phyloP scores from a whole-genome alignment of 371 early-diverging fungal genomes.

The Mortierella sp. region DNA sequence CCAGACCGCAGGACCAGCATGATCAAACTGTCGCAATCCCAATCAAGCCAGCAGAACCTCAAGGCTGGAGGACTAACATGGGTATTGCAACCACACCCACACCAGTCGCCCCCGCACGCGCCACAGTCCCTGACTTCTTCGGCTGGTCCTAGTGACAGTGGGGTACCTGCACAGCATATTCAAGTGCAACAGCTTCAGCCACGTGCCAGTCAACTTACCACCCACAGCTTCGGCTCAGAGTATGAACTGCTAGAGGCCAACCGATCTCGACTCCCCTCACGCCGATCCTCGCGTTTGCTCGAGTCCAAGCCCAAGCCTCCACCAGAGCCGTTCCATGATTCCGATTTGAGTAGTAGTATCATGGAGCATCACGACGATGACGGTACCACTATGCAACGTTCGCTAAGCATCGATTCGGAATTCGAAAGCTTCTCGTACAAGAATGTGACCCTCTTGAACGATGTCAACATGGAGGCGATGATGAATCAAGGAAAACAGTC shows the following conservation, averaged over 20 bases:
- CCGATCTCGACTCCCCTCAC: conserved; percentile 8
- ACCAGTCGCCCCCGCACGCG: conserved; percentile 4
- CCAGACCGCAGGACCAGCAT: conserved; percentile 15
- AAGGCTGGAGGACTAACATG: conserved; percentile 22
- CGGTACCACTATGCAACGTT: conserved; percentile 33
- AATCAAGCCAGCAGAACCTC: conserved; percentile 10
- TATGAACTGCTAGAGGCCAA: neutral
- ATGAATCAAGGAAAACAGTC: conserved; percentile 36
- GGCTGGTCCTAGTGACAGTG: neutral
- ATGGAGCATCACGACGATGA: conserved; percentile 8
- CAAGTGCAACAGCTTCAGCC: conserved; percentile 10
- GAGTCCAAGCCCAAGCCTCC: conserved; percentile 3
- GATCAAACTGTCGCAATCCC: neutral
- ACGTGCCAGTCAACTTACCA: neutral
- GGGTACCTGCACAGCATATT: neutral
- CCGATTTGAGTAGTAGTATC: neutral
- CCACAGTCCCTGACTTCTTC: neutral
- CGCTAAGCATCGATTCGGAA: conserved; percentile 56
- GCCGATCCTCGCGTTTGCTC: conserved; percentile 22
- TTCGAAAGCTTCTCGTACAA: conserved; percentile 71
- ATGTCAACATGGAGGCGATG: conserved; percentile 54
- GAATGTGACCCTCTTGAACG: conserved; percentile 59
- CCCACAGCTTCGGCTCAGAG: neutral
- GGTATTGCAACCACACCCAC: conserved; percentile 16
- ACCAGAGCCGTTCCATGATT: conserved; percentile 14